Conservation (phyloP, 2,329 filamentous ascomycete species). For the Penicillium sp. region DNA sequence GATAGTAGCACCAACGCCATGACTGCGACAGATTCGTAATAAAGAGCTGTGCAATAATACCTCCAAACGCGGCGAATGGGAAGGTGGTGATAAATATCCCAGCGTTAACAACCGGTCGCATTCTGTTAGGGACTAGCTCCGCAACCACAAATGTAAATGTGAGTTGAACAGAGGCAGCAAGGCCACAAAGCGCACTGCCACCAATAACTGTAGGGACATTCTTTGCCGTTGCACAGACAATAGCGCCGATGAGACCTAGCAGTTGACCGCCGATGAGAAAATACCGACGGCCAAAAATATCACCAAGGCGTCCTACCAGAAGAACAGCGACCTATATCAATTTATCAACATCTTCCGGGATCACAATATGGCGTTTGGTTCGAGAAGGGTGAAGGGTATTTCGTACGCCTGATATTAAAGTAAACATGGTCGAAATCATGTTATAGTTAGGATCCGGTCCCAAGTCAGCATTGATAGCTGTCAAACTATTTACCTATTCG, state of each 20-base stretch:
- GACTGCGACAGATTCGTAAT: slow-evolving; percentile 46
- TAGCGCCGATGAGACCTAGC: slow-evolving; percentile 42
- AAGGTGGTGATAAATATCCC: slow-evolving; percentile 39
- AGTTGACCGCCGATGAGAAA: slow-evolving; percentile 33
- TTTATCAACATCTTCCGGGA: background rate
- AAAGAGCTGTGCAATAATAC: slow-evolving; percentile 53
- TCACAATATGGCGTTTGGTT: too few relatives aligned
- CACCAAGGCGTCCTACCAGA: slow-evolving; percentile 38
- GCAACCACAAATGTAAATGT: slow-evolving; percentile 43
- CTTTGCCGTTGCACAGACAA: slow-evolving; percentile 43
- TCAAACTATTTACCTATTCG: slow-evolving; percentile 21
- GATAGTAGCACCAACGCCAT: slow-evolving; percentile 58
- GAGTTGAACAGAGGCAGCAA: slow-evolving; percentile 43
- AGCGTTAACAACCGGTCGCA: slow-evolving; percentile 37
- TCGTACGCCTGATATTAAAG: slow-evolving; percentile 8
- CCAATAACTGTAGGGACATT: slow-evolving; percentile 43
- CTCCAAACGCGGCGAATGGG: slow-evolving; percentile 41
- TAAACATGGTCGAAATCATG: slow-evolving; percentile 36
- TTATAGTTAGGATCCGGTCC: slow-evolving; percentile 33
- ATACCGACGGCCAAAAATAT: slow-evolving; percentile 43
- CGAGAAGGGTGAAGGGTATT: background rate
- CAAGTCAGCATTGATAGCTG: slow-evolving; percentile 33
- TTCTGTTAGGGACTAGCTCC: slow-evolving; percentile 46
- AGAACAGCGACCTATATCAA: slow-evolving; percentile 30
- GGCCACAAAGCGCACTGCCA: slow-evolving; percentile 42